These are phyloP conservation scores for Scutellaria minor DNA, from an alignment of 257 asterid species.

Conservation along the genomic window DNA sequence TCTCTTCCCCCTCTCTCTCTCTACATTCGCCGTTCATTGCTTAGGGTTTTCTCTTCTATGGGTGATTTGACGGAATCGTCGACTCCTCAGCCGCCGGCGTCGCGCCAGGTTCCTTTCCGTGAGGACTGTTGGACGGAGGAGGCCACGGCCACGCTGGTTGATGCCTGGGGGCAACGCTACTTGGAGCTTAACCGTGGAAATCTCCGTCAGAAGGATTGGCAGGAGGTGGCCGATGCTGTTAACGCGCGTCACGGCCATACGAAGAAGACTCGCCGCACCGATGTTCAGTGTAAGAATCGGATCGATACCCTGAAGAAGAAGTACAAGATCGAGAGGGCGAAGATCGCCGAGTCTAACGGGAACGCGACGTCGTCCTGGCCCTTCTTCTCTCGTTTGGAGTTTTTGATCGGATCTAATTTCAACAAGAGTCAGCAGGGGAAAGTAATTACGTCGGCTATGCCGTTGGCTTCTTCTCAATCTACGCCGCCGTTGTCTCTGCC, in stretches of 20 bases:
- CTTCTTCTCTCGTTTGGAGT: slow-evolving; percentile 54
- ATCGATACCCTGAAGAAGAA: slow-evolving; percentile 76
- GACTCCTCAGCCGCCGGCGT: slow-evolving; percentile 41
- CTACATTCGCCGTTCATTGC: background rate
- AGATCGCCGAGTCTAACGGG: slow-evolving; percentile 51
- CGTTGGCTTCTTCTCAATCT: slow-evolving; percentile 33
- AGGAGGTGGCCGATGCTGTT: slow-evolving; percentile 68
- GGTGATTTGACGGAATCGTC: slow-evolving; percentile 54
- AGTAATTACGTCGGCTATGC: slow-evolving; percentile 35
- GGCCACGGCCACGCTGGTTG: slow-evolving; percentile 67
- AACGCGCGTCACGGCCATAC: slow-evolving; percentile 60
- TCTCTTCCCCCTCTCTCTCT: background rate
- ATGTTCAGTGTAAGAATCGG: slow-evolving; percentile 75
- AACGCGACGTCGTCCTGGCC: slow-evolving; percentile 59
- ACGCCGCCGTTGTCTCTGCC: slow-evolving; percentile 46
- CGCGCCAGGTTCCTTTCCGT: slow-evolving; percentile 55
- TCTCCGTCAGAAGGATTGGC: slow-evolving; percentile 78
- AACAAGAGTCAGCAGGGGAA: slow-evolving; percentile 43
- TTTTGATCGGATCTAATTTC: slow-evolving; percentile 52
- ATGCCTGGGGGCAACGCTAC: slow-evolving; percentile 76
- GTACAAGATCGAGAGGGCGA: slow-evolving; percentile 66
- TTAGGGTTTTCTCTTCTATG: slow-evolving; percentile 34
- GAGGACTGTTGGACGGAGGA: slow-evolving; percentile 88
- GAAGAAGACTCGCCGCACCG: slow-evolving; percentile 72
- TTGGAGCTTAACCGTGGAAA: slow-evolving; percentile 70